Conservation (phyloP, 768 basidiomycete genomes). For the Lactarius hatsudake region DNA sequence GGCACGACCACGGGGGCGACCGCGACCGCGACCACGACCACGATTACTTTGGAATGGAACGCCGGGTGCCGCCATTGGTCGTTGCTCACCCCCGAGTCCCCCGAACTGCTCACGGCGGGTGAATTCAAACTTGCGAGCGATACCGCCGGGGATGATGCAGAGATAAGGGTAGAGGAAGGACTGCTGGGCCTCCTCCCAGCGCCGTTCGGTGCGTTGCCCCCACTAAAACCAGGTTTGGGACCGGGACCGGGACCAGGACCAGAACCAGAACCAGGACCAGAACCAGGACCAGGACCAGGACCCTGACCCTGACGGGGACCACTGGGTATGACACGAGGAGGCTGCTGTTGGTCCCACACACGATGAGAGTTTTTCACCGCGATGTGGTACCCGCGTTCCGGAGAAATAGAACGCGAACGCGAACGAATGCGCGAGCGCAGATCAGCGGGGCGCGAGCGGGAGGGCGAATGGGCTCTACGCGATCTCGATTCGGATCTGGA, state of each 20-base stretch:
- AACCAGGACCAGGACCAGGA: too few species aligned
- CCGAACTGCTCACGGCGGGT: neutral
- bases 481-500: neutral
- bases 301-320: neutral
- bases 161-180: neutral
- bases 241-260: neutral
- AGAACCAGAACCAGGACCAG: neutral
- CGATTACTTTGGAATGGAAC: neutral
- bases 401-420: neutral
- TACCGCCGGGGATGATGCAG: neutral
- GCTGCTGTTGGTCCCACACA: neutral
- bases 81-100: neutral
- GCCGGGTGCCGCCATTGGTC: neutral
- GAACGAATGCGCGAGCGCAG: neutral
- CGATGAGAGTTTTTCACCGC: neutral
- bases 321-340: neutral
- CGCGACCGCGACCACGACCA: neutral
- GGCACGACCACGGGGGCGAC: neutral
- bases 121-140: neutral
- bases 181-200: neutral
- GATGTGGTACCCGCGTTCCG: neutral
- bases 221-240: neutral
- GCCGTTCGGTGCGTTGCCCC: neutral
- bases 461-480: neutral
- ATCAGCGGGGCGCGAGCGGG: neutral